phyloP scores from a whole-genome alignment of 1,284 basidiomycete species.

The Inonotus obliquus region DNA sequence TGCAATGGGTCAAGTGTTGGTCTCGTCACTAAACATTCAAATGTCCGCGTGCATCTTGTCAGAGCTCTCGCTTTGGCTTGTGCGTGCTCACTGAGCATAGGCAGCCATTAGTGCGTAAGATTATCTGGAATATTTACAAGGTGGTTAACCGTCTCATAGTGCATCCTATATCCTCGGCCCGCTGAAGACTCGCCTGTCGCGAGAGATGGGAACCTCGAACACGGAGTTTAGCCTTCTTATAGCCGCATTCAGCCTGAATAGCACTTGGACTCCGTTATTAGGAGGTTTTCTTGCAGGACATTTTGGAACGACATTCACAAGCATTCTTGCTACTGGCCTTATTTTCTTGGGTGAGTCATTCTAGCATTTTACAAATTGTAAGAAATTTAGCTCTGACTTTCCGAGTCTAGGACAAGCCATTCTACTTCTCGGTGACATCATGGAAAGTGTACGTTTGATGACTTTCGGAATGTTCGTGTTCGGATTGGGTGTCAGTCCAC shows the following conservation, averaged over 20 bases:
- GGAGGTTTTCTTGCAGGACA: conserved; percentile 63
- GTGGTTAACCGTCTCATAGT: conserved; percentile 32
- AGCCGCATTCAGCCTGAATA: conserved; percentile 70
- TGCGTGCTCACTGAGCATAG: conserved; percentile 70
- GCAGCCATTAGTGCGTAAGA: conserved; percentile 63
- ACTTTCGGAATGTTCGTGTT: conserved; percentile 69
- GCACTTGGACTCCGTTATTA: conserved; percentile 77
- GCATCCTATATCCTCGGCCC: conserved; percentile 70
- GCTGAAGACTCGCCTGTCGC: conserved; percentile 64
- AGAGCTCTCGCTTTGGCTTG: conserved; percentile 62
- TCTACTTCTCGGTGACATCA: conserved; percentile 59
- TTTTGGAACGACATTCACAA: conserved; percentile 64
- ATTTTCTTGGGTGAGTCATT: conserved; percentile 53
- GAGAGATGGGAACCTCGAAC: conserved; percentile 72
- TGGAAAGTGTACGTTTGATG: conserved; percentile 57
- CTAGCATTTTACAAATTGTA: not conserved
- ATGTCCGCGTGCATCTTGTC: conserved; percentile 41
- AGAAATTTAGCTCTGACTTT: conserved; percentile 16
- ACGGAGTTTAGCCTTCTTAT: conserved; percentile 74
- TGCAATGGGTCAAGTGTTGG: not conserved
- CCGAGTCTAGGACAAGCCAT: conserved; percentile 47
- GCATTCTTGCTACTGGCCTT: conserved; percentile 66
- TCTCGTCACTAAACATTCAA: not conserved
- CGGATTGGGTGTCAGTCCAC: conserved; percentile 73
- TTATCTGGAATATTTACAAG: no score